Conservation (phyloP, 768 basidiomycete genomes). For the Kwoniella bestiolae region DNA sequence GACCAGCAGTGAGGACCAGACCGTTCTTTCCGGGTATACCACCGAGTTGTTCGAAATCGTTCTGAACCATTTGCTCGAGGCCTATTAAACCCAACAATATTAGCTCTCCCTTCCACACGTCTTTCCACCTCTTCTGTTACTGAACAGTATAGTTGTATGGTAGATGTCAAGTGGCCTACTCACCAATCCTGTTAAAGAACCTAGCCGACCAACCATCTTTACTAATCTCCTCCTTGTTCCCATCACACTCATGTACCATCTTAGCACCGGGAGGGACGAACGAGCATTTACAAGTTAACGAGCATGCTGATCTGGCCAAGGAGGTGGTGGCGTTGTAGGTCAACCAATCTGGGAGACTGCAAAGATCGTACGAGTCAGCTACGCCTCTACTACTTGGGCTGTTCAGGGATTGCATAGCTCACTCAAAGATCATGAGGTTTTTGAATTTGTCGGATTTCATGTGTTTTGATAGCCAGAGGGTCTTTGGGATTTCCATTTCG, state of each 20-base stretch:
- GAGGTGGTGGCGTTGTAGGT: constrained; percentile 87
- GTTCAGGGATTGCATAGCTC: constrained; percentile 15
- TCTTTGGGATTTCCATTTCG: constrained; percentile 98
- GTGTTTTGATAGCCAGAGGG: constrained; percentile 91
- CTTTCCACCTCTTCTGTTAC: background rate
- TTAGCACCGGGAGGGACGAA: constrained; percentile 70
- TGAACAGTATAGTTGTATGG: no score
- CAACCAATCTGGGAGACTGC: constrained; percentile 92
- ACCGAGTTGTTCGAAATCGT: constrained; percentile 78
- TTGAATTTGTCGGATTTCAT: constrained; percentile 74
- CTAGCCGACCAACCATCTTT: constrained; percentile 80
- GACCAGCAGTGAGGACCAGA: constrained; percentile 72
- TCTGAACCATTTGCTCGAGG: constrained; percentile 59
- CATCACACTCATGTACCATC: constrained; percentile 53
- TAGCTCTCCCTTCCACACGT: background rate
- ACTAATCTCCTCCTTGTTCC: constrained; percentile 58
- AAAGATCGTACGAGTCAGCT: constrained; percentile 62
- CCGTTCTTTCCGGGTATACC: constrained; percentile 63
- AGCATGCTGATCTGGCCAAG: constrained; percentile 81
- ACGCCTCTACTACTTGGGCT: constrained; percentile 11
- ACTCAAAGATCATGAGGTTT: constrained; percentile 60
- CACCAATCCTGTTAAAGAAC: constrained; percentile 85
- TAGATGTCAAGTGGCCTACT: constrained; percentile 46
- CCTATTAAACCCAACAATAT: constrained; percentile 33
- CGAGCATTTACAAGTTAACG: constrained; percentile 93